phyloP scores from a whole-genome alignment of 2,329 filamentous ascomycete genomes.

The Cladosporium sp. region DNA sequence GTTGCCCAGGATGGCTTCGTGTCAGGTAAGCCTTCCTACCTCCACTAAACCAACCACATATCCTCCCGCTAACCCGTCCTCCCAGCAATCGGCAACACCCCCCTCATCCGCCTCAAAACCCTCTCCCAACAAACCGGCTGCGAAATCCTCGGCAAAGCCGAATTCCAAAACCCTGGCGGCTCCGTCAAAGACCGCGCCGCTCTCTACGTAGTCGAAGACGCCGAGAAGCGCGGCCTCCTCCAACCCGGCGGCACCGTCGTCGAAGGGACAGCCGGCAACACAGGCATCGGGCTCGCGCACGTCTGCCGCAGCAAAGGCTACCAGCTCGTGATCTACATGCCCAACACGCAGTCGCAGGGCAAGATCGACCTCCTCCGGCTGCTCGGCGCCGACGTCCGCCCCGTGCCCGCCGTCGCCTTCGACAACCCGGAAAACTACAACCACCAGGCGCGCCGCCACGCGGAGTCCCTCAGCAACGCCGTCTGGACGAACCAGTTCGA shows the following conservation, averaged over 20 bases:
- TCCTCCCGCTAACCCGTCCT: conserved; percentile 19
- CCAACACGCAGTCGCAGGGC: conserved; percentile 94
- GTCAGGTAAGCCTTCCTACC: conserved; percentile 55
- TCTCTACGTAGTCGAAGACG: conserved; percentile 87
- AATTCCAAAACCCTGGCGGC: conserved; percentile 97
- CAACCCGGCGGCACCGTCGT: conserved; percentile 86
- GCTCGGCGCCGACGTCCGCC: conserved; percentile 89
- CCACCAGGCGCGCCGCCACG: conserved; percentile 85
- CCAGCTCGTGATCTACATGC: conserved; percentile 98
- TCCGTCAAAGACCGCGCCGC: conserved; percentile 95
- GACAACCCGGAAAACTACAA: conserved; percentile 97
- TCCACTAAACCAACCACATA: background rate
- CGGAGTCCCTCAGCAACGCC: conserved; percentile 76
- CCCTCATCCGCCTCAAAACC: conserved; percentile 80
- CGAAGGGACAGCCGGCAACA: conserved; percentile 96
- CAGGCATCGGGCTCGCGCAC: conserved; percentile 93
- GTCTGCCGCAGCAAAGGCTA: conserved; percentile 91
- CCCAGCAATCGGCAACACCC: conserved; percentile 92
- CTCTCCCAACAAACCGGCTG: conserved; percentile 89
- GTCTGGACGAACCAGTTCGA: conserved; percentile 99
- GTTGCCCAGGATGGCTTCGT: conserved; percentile 67
- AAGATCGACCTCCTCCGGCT: conserved; percentile 91
- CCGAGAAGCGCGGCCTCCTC: conserved; percentile 79
- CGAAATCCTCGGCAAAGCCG: conserved; percentile 90
- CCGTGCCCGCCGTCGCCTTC: conserved; percentile 90